Evolutionary conservation across 306 rosid species (phyloP).

Genomic region (Malus sieversii): DNA sequence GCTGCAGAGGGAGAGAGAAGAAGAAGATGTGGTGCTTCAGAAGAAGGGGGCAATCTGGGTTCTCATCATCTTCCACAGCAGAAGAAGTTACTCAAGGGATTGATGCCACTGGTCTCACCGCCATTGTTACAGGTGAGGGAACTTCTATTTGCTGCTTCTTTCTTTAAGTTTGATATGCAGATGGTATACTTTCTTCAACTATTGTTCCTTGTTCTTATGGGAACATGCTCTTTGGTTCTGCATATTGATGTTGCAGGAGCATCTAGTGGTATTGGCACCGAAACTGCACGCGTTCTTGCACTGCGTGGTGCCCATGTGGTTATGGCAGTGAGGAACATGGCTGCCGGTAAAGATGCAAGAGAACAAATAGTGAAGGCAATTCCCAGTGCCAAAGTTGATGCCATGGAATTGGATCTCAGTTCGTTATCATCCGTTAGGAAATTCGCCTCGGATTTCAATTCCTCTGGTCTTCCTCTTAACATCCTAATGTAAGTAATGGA

Average conservation of each 20-base stretch:
- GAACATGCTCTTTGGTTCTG: slow-evolving; percentile 2
- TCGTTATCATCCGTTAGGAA: slow-evolving; percentile 59
- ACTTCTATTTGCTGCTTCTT: background rate
- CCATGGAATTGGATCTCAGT: slow-evolving; percentile 73
- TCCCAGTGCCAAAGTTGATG: slow-evolving; percentile 67
- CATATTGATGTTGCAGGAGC: slow-evolving; percentile 49
- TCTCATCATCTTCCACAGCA: slow-evolving; percentile 65
- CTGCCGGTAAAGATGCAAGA: slow-evolving; percentile 40
- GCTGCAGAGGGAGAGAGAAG: background rate
- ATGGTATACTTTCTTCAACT: background rate
- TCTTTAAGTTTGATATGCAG: background rate
- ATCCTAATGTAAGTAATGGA: slow-evolving; percentile 62
- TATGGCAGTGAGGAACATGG: slow-evolving; percentile 63
- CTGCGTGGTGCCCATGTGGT: slow-evolving; percentile 78
- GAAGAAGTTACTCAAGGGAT: slow-evolving; percentile 68
- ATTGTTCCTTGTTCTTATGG: background rate
- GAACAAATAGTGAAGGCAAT: slow-evolving; percentile 53
- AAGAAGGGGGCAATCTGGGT: slow-evolving; percentile 63
- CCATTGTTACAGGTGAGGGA: slow-evolving; percentile 68
- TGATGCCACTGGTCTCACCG: slow-evolving; percentile 68
- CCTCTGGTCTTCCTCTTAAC: slow-evolving; percentile 56
- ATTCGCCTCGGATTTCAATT: slow-evolving; percentile 51
- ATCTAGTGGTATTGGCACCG: slow-evolving; percentile 75
- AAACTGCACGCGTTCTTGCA: slow-evolving; percentile 78
- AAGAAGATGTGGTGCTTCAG: slow-evolving; percentile 58